Evolutionary conservation across 2,329 filamentous ascomycete genomes (phyloP).

Genomic region (Fusarium globosum): DNA sequence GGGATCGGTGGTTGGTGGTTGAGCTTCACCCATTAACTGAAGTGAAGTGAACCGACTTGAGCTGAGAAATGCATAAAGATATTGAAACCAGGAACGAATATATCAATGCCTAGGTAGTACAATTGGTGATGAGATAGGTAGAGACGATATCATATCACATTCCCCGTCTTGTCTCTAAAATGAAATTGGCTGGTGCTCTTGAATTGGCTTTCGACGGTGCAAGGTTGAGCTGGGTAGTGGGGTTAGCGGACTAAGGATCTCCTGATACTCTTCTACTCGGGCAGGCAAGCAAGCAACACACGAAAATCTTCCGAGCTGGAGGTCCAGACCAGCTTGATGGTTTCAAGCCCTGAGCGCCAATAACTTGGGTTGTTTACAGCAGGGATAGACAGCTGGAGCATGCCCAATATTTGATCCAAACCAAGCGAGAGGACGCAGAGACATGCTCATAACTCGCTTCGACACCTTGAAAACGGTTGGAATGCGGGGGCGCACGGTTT

Average conservation of each 20-base stretch:
- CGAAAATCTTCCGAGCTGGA: not conserved
- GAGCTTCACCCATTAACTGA: not conserved
- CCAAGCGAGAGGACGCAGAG: not conserved
- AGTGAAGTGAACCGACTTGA: not conserved
- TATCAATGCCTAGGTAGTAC: not conserved
- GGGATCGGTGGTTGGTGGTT: not conserved
- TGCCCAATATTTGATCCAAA: not conserved
- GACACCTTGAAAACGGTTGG: constrained; percentile 27
- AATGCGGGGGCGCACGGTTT: constrained; percentile 39
- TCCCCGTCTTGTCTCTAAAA: not conserved
- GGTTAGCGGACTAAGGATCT: not conserved
- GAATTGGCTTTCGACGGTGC: not conserved
- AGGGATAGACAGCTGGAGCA: not conserved
- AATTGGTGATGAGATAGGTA: not conserved
- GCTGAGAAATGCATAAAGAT: not conserved
- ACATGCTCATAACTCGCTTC: not conserved
- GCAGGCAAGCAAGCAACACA: not conserved
- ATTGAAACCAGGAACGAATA: not conserved
- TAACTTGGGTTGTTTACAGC: not conserved
- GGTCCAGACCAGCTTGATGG: no score
- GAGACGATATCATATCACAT: not conserved
- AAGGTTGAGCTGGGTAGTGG: constrained; percentile 15
- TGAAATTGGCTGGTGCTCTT: not conserved
- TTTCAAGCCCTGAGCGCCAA: no score
- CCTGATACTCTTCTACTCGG: not conserved